Conservation (phyloP, 2,329 filamentous ascomycete genomes). For the Cladorrhinum sp. region DNA sequence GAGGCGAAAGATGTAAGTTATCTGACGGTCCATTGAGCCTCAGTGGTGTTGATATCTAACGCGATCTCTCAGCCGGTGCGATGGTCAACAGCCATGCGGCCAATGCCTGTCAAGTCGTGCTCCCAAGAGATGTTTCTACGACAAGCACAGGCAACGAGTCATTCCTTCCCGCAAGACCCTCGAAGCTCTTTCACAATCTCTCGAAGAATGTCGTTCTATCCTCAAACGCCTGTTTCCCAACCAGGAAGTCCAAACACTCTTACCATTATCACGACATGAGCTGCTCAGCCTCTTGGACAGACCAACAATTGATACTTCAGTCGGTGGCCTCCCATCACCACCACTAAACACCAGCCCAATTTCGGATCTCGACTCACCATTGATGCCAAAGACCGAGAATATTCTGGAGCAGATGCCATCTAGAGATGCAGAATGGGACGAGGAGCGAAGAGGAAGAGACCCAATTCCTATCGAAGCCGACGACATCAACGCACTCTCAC, state of each 20-base stretch:
- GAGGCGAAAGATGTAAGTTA: slow-evolving; percentile 66
- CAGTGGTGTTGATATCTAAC: slow-evolving; percentile 28
- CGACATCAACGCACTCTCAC: slow-evolving; percentile 68
- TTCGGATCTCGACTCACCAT: slow-evolving; percentile 48
- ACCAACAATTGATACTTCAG: slow-evolving; percentile 38
- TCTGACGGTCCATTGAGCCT: not conserved
- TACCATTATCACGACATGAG: slow-evolving; percentile 56
- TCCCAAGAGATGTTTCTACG: slow-evolving; percentile 75
- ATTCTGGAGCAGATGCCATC: slow-evolving; percentile 67
- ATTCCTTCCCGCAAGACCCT: slow-evolving; percentile 75
- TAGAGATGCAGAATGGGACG: slow-evolving; percentile 64
- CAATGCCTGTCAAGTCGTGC: slow-evolving; percentile 81
- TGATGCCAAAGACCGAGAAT: slow-evolving; percentile 49
- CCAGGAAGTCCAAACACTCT: slow-evolving; percentile 50
- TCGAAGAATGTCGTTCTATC: slow-evolving; percentile 64
- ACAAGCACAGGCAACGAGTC: slow-evolving; percentile 73
- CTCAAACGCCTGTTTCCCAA: slow-evolving; percentile 61
- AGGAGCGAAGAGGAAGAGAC: slow-evolving; percentile 54
- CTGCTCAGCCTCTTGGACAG: slow-evolving; percentile 56
- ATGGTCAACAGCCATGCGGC: slow-evolving; percentile 76
- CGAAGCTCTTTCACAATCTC: slow-evolving; percentile 60
- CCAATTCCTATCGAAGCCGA: slow-evolving; percentile 63
- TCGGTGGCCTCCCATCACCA: slow-evolving; percentile 49
- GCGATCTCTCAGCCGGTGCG: slow-evolving; percentile 55
- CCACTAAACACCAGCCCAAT: slow-evolving; percentile 50